Base-by-base conservation (phyloP, 164 flowering plant genomes). In the Kingdonia uniflora region DNA sequence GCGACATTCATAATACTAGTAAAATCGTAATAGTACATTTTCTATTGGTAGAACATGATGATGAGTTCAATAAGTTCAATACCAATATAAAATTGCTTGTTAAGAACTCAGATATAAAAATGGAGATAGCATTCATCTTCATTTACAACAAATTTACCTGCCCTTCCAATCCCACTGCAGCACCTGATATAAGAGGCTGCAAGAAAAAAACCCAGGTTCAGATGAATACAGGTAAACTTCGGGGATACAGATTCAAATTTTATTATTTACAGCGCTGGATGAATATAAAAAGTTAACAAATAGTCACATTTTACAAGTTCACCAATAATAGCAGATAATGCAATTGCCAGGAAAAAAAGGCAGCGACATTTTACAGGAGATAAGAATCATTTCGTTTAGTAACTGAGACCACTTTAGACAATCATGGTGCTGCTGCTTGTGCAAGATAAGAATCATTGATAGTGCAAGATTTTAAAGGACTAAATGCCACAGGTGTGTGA, bases 101-200 rank as follows among this genome's bases (percentile, higher is more conserved):
- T 2, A 54, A 40, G 16, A 23, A 39, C 45, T 46, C 33, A 44
- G 38, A 33, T 21, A 43, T 22, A 25, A 43, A 29, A 16, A 46
- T 46, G 19, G 14, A 41, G 29, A 43, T 42, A 23, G 33, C 22
- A 21, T 17, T 24, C 20, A 25, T 47, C 17, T 26, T 38, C 11
- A 11, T 58, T 12, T 19, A 52, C 2, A 23, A 56, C n/a, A 22
- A 14, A 26, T 33, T 19, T 65, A 91, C 98, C 92, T 91, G 98
- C 37, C 98, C 98, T 76, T 92, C 98, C 65, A 92, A 65, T 72
- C 96, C 98, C 42, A 92, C 53, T 16, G 98, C 98, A 68, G 98
- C 98, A 66, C 98, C 98, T 33, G 98, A 92, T 50, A 92, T 81
- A 37, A 92, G 95, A 70, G 98, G 98, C 98, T 92, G 81, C 77